Evolutionary conservation across 1,284 basidiomycete species (phyloP), one percentile per base, ranked within the genome.

Genomic region (Heliocybe sulcata): DNA sequence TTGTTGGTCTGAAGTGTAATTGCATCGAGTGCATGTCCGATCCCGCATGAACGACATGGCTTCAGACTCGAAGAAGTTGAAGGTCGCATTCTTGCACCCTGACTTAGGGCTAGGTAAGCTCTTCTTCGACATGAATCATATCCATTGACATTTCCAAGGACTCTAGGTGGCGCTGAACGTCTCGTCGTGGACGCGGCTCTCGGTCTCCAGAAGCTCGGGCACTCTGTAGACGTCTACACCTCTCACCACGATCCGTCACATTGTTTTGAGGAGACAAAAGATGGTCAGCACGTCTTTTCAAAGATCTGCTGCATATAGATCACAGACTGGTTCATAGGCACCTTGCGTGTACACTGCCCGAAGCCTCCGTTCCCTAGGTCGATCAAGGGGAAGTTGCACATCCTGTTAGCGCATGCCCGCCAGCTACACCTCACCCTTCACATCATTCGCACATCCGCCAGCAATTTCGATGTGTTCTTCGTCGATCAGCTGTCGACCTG

Each of bases 111-210:
- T 98, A 54, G 95, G 95, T 91, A 69, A 2, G 29, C 29, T 31
- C 6, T 12, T 31, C 29, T 31, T 31, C 29, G 6, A 31, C 29
- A 4, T 12, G 35, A 16, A 16, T 51, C 20, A 12, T n/a, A 16
- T 35, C 45, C 49, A 56, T 60, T 35, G 57, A 54, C 23, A 45
- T 49, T 62, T 26, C 51, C 25, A 22, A 49, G 38, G 11, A 10
- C 14, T 48, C 29, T 61, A 96, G 94, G 94, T 61, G 96, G 96
- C 12, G 96, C 96, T 0, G 96, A 99, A 70, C 80, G 94, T 47
- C 80, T 98, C 9, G 86, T 99, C 1, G 94, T 98, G n/a, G 96
- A 99, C 68, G 93, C 94, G 16, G 95, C 96, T 0, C 76, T 96
- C 0, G 88, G 92, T 1, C 74, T 99, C 14, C 90, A 98, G 68